These are phyloP conservation scores for Kingdonia uniflora DNA, from an alignment of 164 flowering plant genomes.

Conservation along the genomic window DNA sequence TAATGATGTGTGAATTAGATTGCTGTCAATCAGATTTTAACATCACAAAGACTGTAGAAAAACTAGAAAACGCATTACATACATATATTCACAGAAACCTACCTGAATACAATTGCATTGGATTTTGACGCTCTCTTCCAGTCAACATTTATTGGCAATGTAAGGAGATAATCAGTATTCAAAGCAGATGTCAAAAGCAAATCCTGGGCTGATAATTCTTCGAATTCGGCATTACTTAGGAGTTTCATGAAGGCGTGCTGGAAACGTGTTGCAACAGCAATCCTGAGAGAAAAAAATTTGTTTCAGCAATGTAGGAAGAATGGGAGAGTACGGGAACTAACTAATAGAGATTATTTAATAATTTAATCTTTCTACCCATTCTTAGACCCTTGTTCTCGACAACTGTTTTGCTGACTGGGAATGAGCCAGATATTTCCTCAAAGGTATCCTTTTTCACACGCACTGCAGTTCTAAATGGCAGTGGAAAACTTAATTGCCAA, in stretches of 20 bases:
- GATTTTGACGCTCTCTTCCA: constrained; percentile 90
- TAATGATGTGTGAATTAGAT: too few species aligned
- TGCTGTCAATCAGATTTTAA: too few species aligned
- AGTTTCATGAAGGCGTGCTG: constrained; percentile 83
- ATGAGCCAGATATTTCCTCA: too few species aligned
- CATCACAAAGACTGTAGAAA: too few species aligned
- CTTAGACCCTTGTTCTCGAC: too few species aligned
- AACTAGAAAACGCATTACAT: too few species aligned
- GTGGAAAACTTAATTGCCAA: too few species aligned
- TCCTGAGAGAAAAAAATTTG: constrained; percentile 27
- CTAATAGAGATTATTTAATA: constrained; percentile 1
- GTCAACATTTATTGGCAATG: constrained; percentile 83
- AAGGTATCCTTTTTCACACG: too few species aligned
- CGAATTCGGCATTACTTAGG: constrained; percentile 74
- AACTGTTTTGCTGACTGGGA: too few species aligned
- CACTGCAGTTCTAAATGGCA: too few species aligned
- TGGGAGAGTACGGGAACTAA: neutral
- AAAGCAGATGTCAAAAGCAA: constrained; percentile 73
- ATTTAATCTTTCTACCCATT: too few species aligned
- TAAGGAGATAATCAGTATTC: constrained; percentile 90
- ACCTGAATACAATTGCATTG: constrained; percentile 92
- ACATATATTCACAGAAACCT: constrained; percentile 5
- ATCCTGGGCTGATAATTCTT: constrained; percentile 83
- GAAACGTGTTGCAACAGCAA: constrained; percentile 68
- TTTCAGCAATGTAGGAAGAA: neutral